Evolutionary conservation across 768 basidiomycete genomes (phyloP).

Genomic region (Russula foetens): DNA sequence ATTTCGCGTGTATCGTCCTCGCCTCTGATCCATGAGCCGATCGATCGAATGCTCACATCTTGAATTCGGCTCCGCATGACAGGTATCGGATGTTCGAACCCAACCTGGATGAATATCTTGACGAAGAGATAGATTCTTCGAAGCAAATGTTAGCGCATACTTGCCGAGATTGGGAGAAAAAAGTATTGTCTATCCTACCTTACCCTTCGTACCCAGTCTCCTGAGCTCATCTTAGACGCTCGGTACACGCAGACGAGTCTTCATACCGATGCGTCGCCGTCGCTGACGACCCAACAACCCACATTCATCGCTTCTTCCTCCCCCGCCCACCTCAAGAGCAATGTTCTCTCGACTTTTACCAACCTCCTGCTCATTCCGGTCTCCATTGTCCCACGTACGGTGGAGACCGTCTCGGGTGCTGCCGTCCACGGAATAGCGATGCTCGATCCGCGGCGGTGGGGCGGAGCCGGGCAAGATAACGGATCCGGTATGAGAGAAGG

Average conservation of each 20-base stretch:
- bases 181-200: conserved; percentile 40
- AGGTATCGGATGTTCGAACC: conserved; percentile 93
- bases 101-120: conserved; percentile 96
- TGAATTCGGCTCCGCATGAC: conserved; percentile 5
- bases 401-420: conserved; percentile 56
- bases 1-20: neutral
- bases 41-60: neutral
- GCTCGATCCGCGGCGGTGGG: conserved; percentile 88
- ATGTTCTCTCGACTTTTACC: conserved; percentile 87
- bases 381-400: conserved; percentile 85
- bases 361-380: conserved; percentile 87
- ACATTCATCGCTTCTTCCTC: conserved; percentile 28
- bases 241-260: conserved; percentile 26
- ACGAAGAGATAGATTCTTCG: conserved; percentile 82
- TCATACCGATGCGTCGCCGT: conserved; percentile 2
- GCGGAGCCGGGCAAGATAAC: conserved; percentile 30
- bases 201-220: conserved; percentile 41
- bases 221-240: conserved; percentile 47
- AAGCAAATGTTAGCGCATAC: conserved; percentile 66
- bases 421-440: conserved; percentile 81
- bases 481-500: conserved; percentile 15
- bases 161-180: conserved; percentile 73
- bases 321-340: conserved; percentile 87
- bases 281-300: conserved; percentile 6
- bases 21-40: neutral